Conservation (phyloP, 257 asterid species). For the Rauvolfia tetraphylla region DNA sequence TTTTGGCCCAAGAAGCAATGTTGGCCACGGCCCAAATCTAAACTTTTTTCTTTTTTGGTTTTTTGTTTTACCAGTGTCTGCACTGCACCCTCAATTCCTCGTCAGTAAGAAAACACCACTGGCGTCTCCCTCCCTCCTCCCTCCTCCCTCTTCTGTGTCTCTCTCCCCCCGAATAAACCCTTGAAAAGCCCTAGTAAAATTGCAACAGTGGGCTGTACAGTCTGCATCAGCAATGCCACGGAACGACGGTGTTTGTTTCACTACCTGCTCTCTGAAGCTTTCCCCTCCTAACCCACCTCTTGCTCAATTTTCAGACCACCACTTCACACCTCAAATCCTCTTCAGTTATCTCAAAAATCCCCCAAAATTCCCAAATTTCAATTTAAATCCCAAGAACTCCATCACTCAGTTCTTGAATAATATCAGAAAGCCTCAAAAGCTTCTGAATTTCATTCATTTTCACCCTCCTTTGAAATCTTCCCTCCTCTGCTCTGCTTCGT, state of each 20-base stretch:
- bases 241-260: slow-evolving; percentile 54
- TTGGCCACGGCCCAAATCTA: neutral
- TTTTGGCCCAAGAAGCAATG: too few relatives aligned
- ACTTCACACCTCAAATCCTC: slow-evolving; percentile 28
- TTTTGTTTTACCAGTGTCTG: neutral
- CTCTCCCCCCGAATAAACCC: neutral
- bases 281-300: slow-evolving; percentile 27
- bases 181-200: slow-evolving; percentile 14
- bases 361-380: slow-evolving; percentile 39
- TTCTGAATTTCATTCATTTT: slow-evolving; percentile 20
- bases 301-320: slow-evolving; percentile 18
- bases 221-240: slow-evolving; percentile 38
- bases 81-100: too few relatives aligned
- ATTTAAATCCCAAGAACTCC: slow-evolving; percentile 28
- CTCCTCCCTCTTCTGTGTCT: neutral
- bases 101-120: neutral
- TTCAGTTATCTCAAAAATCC: slow-evolving; percentile 23
- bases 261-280: slow-evolving; percentile 57
- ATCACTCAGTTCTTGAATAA: slow-evolving; percentile 11
- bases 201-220: neutral
- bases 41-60: too few relatives aligned
- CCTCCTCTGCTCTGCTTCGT: slow-evolving; percentile 64
- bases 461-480: slow-evolving; percentile 34
- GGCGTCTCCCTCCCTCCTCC: too few relatives aligned
- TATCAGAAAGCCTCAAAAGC: slow-evolving; percentile 16